Evolutionary conservation across 2,329 filamentous ascomycete genomes (phyloP).

Genomic region (Colletotrichum paranaense): DNA sequence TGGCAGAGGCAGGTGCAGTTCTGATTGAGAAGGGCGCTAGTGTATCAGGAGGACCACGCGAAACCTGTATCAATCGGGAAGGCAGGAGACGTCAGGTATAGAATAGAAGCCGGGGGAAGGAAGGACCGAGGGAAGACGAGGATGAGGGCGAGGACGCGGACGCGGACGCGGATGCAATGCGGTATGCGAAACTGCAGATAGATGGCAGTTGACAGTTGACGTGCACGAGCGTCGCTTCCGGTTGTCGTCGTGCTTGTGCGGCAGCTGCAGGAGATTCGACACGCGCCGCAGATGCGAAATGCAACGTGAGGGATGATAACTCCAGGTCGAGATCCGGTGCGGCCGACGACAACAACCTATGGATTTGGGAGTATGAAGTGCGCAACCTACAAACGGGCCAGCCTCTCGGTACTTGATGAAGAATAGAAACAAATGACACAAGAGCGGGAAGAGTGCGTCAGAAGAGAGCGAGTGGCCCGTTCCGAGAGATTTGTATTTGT

Average conservation of each 20-base stretch:
- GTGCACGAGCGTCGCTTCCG: slow-evolving; percentile 1
- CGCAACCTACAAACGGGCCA: not conserved
- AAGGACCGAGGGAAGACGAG: not conserved
- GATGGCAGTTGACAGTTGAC: slow-evolving; percentile 3
- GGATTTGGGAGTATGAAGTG: not conserved
- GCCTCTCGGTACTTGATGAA: not conserved
- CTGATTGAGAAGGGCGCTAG: slow-evolving; percentile 14
- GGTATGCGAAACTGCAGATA: not conserved
- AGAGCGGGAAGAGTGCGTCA: slow-evolving; percentile 1
- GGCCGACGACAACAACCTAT: not conserved
- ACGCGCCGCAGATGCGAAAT: slow-evolving; percentile 7
- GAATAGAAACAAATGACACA: not conserved
- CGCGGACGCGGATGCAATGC: not conserved
- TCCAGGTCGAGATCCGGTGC: not conserved
- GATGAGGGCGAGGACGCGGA: not conserved
- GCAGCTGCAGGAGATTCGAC: slow-evolving; percentile 20
- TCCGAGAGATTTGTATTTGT: not conserved
- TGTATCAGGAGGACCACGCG: slow-evolving; percentile 18
- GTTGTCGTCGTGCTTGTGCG: slow-evolving; percentile 9
- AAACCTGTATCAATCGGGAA: not conserved
- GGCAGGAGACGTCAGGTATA: not conserved
- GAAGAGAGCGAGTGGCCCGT: not conserved
- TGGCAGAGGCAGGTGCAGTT: not conserved
- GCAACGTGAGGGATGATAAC: slow-evolving; percentile 1
- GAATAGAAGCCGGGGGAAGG: not conserved